Conservation (phyloP, 768 basidiomycete species). For the Pholiota microspora region DNA sequence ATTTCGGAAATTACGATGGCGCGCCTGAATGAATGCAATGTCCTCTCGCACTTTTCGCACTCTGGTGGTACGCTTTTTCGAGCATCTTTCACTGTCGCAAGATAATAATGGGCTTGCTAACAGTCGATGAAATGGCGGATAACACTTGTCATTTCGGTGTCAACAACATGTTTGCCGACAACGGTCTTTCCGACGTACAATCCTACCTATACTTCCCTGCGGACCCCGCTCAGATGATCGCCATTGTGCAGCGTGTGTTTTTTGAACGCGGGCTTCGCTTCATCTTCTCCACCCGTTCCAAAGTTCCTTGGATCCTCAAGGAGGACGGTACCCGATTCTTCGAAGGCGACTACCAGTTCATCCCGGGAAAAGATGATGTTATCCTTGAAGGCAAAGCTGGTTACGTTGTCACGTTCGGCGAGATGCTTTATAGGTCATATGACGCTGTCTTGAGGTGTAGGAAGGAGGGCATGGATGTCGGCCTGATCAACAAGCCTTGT, state of each 20-base stretch:
- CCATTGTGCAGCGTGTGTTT: conserved; percentile 74
- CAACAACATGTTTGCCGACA: conserved; percentile 88
- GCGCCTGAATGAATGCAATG: conserved; percentile 85
- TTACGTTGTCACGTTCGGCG: conserved; percentile 83
- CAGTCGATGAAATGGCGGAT: conserved; percentile 64
- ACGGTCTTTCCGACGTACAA: conserved; percentile 77
- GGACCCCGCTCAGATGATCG: conserved; percentile 77
- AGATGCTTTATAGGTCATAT: conserved; percentile 81
- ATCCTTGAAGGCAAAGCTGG: conserved; percentile 77
- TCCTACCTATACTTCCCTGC: conserved; percentile 89
- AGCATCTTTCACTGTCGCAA: not conserved
- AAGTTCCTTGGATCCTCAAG: conserved; percentile 83
- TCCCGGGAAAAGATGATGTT: conserved; percentile 82
- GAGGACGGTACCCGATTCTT: conserved; percentile 70
- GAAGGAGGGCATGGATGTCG: conserved; percentile 73
- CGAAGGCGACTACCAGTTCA: conserved; percentile 70
- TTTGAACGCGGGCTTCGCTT: conserved; percentile 83
- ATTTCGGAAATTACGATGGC: conserved; percentile 91
- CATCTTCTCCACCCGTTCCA: conserved; percentile 86
- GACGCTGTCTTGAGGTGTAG: conserved; percentile 79
- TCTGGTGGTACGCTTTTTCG: conserved; percentile 62
- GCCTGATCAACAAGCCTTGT: conserved; percentile 83
- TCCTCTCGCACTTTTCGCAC: conserved; percentile 88
- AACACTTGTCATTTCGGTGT: conserved; percentile 54
- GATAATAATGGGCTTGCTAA: conserved; percentile 8